phyloP scores from a whole-genome alignment of 371 early-diverging fungal genomes.

The Actinomucor elegans region DNA sequence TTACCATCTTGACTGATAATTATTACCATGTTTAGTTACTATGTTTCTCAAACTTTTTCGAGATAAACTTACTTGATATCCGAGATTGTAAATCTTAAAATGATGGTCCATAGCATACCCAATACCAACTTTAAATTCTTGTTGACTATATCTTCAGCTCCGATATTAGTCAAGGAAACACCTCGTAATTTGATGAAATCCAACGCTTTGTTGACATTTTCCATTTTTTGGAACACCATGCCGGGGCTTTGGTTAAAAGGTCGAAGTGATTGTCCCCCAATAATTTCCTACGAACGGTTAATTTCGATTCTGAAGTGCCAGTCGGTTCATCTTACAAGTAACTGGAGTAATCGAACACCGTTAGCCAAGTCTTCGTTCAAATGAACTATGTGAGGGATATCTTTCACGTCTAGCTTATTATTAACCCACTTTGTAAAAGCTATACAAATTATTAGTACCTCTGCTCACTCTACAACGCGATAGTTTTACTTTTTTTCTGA shows the following conservation, averaged over 20 bases:
- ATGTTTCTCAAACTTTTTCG: background rate
- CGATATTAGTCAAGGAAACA: conserved; percentile 92
- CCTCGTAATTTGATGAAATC: conserved; percentile 88
- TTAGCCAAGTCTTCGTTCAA: conserved; percentile 73
- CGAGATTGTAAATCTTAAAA: conserved; percentile 93
- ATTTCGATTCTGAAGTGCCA: background rate
- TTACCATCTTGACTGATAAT: conserved; percentile 84
- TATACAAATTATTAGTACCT: conserved; percentile 13
- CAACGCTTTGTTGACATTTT: conserved; percentile 94
- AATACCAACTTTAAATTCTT: conserved; percentile 92
- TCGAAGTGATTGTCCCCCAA: conserved; percentile 75
- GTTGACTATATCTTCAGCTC: conserved; percentile 97
- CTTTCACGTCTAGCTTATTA: conserved; percentile 73
- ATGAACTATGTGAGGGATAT: conserved; percentile 63
- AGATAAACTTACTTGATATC: conserved; percentile 71
- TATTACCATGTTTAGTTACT: background rate
- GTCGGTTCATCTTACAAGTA: conserved; percentile 59
- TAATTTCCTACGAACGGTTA: conserved; percentile 64
- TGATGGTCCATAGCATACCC: conserved; percentile 98
- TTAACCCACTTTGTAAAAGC: conserved; percentile 95
- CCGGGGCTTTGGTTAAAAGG: conserved; percentile 86
- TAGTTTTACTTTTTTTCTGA: conserved; percentile 81
- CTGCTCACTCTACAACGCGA: too few relatives aligned
- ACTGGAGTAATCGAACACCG: conserved; percentile 84
- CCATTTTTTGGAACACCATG: conserved; percentile 92